These are phyloP conservation scores for Nannizziopsis barbatae DNA, from an alignment of 2,329 filamentous ascomycete species.

Conservation along the genomic window DNA sequence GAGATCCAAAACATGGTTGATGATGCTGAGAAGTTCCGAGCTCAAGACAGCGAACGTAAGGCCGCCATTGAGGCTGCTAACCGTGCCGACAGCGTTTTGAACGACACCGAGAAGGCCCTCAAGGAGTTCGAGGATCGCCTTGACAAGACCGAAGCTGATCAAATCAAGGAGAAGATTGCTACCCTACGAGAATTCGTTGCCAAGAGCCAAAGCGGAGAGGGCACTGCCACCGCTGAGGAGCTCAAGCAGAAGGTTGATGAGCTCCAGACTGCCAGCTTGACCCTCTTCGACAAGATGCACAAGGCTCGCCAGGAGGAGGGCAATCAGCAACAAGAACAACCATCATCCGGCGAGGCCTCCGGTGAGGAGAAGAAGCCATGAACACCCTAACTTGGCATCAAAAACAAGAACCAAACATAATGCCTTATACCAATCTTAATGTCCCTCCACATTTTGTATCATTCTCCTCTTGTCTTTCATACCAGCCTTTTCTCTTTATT, in stretches of 20 bases:
- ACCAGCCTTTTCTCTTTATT: constrained; percentile 11
- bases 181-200: constrained; percentile 76
- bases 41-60: constrained; percentile 95
- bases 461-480: constrained; percentile 11
- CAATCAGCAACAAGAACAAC: constrained; percentile 42
- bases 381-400: constrained; percentile 19
- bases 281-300: constrained; percentile 99
- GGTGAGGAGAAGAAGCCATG: constrained; percentile 64
- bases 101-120: constrained; percentile 95
- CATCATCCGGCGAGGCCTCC: constrained; percentile 35
- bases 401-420: constrained; percentile 3
- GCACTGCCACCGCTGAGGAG: constrained; percentile 71
- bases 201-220: constrained; percentile 91
- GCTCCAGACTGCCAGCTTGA: constrained; percentile 88
- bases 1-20: constrained; percentile 98
- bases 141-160: constrained; percentile 88
- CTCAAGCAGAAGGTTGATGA: constrained; percentile 99
- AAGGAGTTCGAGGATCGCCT: constrained; percentile 94
- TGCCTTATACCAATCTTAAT: constrained; percentile 6
- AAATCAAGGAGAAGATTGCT: constrained; percentile 87
- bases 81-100: constrained; percentile 88
- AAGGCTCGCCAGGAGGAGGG: constrained; percentile 67
- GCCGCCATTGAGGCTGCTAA: constrained; percentile 89
- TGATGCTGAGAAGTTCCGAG: constrained; percentile 93
- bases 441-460: constrained; percentile 7